Base-by-base conservation (phyloP, 1,284 basidiomycete genomes). In the Naganishia liquefaciens region DNA sequence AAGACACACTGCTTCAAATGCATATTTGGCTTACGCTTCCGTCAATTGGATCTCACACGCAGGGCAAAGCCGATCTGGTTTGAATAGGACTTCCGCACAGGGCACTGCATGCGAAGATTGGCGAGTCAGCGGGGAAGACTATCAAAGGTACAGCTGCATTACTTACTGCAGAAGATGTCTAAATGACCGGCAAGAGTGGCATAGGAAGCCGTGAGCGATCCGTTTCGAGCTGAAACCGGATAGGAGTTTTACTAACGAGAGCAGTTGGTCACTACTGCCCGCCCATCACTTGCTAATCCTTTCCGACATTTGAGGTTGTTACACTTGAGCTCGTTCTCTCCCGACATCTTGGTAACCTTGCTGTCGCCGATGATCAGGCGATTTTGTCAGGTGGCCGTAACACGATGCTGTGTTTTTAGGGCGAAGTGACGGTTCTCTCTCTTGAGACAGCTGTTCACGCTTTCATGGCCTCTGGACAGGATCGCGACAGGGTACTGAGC, bases 111-210 rank as follows among this genome's bases (percentile, higher is more conserved):
- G 6, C 33, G 33, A 13, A 13, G 10, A 13, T 37, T 10, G 11
- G 11, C 0, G 33, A 37, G 13, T 10, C 33, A 13, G 9, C 33
- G 33, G 33, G 33, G 33, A 37, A 13, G 6, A 5, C 13, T 9
- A 3, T n/a, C n/a, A n/a, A 7, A 10, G 4, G 33, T 7, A 37
- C 33, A 37, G 4, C 10, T 37, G 33, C 10, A 37, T 13, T 7
- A 11, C 72, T 42, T 47, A 74, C 72, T 54, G 65, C 72, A 74
- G 58, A 74, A 74, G 57, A 74, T 70, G 42, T 74, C 72, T 73
- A 27, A 2, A 37, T 13, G 17, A 17, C 5, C 25, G 19, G 28
- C 15, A 19, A 28, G 25, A 11, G 17, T 30, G 54, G 5, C 6
- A 2, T 15, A 46, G 19, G 17, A 25, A 46, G n/a, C 25, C 43